Base-by-base conservation (phyloP, 2,329 filamentous ascomycete species). In the Trematosphaeria pertusa region DNA sequence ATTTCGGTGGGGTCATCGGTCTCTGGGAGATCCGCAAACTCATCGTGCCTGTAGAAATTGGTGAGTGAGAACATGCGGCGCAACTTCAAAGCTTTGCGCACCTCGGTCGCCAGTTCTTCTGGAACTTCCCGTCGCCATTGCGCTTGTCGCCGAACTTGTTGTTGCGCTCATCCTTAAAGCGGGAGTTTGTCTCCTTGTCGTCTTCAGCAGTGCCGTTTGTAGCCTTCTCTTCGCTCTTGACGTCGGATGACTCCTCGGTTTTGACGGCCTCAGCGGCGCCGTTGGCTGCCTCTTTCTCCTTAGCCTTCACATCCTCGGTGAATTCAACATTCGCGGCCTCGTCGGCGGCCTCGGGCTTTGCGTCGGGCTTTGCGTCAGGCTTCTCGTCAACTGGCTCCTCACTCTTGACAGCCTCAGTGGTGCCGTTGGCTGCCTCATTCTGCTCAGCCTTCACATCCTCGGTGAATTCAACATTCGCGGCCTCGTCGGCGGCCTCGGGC, bases 1-100 rank as follows among this genome's bases (percentile, higher is more conserved):
- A 97, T 96, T 73, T 88, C 83, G 18, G 79, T 80, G 1, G 88
- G 88, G 71, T 97, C 89, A 61, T 88, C 85, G 18, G 87, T 87
- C 67, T 90, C 86, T 37, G 84, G 85, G 38, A 89, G 81, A 63
- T 67, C 56, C 21, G 66, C 59, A 50, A 67, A 73, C 46, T 72
- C 65, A 24, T 54, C 52, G 47, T 68, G 52, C 37, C 54, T 47
- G 57, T 61, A 42, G 7, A 19, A 39, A 22, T 15, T 12, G 15
- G 51, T 64, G 21, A 64, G 48, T 32, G 15, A 32, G 20, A 15
- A 30, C n/a, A 10, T 28, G 12, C 22, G 30, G 15, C 1, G 28
- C 6, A 14, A 19, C 2, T 12, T 7, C 8, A 24, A 3, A 18
- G 8, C 4, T n/a, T 9, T 26, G 28, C 48, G 28, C 35, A 63